Evolutionary conservation across 1,284 basidiomycete species (phyloP).

Genomic region (Cutaneotrichosporon cavernicola): DNA sequence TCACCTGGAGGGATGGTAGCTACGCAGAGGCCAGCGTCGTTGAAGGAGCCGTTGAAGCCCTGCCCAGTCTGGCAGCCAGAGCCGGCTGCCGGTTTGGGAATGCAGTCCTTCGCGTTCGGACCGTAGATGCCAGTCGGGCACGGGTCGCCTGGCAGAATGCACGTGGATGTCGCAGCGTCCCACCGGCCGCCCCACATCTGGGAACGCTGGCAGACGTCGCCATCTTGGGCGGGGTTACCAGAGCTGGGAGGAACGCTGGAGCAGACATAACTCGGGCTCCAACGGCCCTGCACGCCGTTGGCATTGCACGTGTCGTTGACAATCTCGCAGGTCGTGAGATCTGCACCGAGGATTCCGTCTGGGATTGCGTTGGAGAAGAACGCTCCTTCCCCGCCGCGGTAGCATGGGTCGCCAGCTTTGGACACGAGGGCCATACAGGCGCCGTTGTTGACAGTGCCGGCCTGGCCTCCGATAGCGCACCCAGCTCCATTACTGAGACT

Average conservation of each 20-base stretch:
- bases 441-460: background rate
- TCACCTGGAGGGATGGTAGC: background rate
- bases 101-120: background rate
- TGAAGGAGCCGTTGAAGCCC: background rate
- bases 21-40: background rate
- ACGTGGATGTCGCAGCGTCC: background rate
- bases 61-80: background rate
- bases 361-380: background rate
- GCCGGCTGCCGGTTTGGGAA: background rate
- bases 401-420: slow-evolving; percentile 1
- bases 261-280: slow-evolving; percentile 4
- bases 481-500: background rate
- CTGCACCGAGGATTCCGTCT: background rate
- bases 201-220: background rate
- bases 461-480: background rate
- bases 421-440: background rate
- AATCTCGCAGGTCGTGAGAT: background rate
- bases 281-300: background rate
- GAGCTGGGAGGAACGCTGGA: background rate
- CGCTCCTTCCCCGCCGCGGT: background rate
- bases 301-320: background rate
- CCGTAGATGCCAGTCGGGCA: background rate
- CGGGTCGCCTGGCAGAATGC: slow-evolving; percentile 1
- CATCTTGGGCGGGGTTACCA: background rate
- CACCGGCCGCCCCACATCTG: slow-evolving; percentile 3